Evolutionary conservation across 2,329 filamentous ascomycete genomes (phyloP), one percentile per base, ranked within the genome.

Genomic region (Tolypocladium pustulatum): DNA sequence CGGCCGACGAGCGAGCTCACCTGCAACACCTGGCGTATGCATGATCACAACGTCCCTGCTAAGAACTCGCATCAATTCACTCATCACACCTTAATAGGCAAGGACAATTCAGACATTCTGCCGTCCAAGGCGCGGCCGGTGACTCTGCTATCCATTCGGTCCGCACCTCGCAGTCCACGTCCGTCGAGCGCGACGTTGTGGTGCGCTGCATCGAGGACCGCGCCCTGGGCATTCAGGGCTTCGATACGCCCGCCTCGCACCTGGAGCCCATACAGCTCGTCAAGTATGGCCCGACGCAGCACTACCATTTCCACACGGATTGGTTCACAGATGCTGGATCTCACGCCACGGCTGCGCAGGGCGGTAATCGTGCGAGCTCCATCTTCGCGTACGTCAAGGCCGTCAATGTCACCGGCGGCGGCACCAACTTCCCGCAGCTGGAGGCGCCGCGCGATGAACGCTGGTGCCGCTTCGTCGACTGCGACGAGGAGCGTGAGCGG

Each of bases 251-350:
- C 2, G 58, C 63, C n/a, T 59, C 58, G 5, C 69, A 76, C 58
- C 69, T 80, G 12, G 77, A 80, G 67, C 76, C 77, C 0, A 65
- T 80, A 15, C 78, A 80, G 65, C 73, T 80, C 4, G 77, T 79
- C 57, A 74, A 73, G 62, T 80, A 81, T 63, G 73, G 67, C 37
- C 61, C 65, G 13, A 74, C 74, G 17, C 75, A 78, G 63, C 75
- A 71, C 58, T 80, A 77, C 66, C 75, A 78, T 63, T 77, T 75
- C 64, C 78, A 80, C 68, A 78, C 76, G 4, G 78, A 81, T 68
- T 80, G 78, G 78, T 79, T 78, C 68, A 73, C 73, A 4, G 72
- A 74, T 57, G 64, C 69, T 2, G 62, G 67, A 3, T 9, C 54
- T 5, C 72, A 76, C 52, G 69, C 73, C n/a, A 69, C 70, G 1